A percentile compares a stretch with the other conserved stretches of the same genome.
Conservation (phyloP, 2,329 filamentous ascomycete genomes). For the Stemphylium beticola region DNA sequence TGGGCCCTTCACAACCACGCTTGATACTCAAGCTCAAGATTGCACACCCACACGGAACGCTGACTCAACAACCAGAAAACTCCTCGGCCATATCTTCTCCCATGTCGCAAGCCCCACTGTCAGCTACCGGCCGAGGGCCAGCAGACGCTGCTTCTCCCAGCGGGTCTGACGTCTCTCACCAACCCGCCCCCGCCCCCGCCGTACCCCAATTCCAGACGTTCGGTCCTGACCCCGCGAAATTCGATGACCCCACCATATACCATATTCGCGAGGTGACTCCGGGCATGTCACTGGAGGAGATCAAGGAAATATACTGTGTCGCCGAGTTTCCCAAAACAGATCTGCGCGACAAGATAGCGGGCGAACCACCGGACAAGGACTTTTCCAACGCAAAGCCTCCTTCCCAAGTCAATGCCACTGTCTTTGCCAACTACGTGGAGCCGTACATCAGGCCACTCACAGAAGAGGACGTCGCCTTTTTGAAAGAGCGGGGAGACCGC, state of each 20-base stretch:
- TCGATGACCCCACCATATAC: conserved; percentile 89
- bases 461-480: conserved; percentile 91
- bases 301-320: conserved; percentile 86
- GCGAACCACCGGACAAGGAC: conserved; percentile 89
- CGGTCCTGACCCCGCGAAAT: conserved; percentile 89
- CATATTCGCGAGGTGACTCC: conserved; percentile 79
- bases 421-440: conserved; percentile 91
- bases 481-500: conserved; percentile 86
- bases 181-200: conserved; percentile 65
- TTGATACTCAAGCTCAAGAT: conserved; percentile 2
- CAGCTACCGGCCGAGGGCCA: conserved; percentile 60
- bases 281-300: conserved; percentile 83
- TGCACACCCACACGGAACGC: background rate
- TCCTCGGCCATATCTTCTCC: conserved; percentile 51
- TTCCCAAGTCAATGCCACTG: conserved; percentile 91
- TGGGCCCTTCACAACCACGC: background rate
- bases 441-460: conserved; percentile 88
- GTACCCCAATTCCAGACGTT: conserved; percentile 82
- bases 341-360: conserved; percentile 83
- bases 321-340: conserved; percentile 81
- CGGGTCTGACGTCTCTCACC: conserved; percentile 62
- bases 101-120: conserved; percentile 52
- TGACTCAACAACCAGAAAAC: conserved; percentile 35
- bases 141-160: conserved; percentile 68
- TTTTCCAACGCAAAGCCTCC: conserved; percentile 93